Evolutionary conservation across 768 basidiomycete genomes (phyloP).

Genomic region (Lentinula raphanica): DNA sequence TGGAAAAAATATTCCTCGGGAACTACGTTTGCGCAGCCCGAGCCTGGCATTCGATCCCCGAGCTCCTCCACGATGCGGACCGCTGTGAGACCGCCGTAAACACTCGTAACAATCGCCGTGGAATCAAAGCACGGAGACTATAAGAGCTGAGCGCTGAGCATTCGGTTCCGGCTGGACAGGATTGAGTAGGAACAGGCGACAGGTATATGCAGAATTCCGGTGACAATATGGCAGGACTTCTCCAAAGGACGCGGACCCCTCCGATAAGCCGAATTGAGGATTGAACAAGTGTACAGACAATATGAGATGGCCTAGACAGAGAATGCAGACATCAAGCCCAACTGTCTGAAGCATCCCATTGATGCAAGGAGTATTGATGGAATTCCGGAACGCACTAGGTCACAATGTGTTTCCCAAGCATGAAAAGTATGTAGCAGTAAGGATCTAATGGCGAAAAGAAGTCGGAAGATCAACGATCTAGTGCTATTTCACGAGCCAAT

Average conservation of each 20-base stretch:
- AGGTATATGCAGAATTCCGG: background rate
- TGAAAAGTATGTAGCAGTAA: conserved; percentile 3
- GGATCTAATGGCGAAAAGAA: background rate
- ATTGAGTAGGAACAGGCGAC: background rate
- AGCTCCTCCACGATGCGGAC: background rate
- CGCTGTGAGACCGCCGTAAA: background rate
- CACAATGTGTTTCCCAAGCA: conserved; percentile 1
- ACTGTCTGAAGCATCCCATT: background rate
- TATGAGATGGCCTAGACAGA: background rate
- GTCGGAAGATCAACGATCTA: conserved; percentile 1
- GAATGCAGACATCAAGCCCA: background rate
- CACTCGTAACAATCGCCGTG: too few relatives aligned
- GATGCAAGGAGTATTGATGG: background rate
- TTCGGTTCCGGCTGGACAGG: background rate
- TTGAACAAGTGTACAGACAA: background rate
- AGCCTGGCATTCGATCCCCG: background rate
- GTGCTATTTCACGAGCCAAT: conserved; percentile 2
- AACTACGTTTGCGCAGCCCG: background rate
- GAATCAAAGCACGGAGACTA: background rate
- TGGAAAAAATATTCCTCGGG: background rate
- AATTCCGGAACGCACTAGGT: background rate
- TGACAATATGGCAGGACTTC: background rate
- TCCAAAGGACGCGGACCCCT: background rate
- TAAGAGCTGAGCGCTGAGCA: background rate
- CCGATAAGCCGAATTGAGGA: conserved; percentile 1